Conservation (phyloP, 2,329 filamentous ascomycete species). For the Cylindrodendrum hubeiense region DNA sequence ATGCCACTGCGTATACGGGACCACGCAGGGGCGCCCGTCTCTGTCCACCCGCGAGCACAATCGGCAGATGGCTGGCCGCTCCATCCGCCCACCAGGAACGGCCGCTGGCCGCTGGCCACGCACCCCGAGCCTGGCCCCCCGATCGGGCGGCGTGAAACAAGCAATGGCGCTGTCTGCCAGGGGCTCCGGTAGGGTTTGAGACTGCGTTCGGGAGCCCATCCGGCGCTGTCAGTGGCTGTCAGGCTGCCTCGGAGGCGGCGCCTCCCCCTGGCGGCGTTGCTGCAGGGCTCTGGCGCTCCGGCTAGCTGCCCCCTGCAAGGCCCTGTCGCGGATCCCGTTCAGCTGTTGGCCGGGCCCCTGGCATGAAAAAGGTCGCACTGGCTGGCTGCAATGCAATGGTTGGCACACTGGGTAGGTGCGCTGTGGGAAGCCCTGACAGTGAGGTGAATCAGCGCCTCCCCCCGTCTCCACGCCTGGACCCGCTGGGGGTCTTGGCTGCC, state of each 20-base stretch:
- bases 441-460: slow-evolving; percentile 30
- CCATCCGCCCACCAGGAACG: slow-evolving; percentile 12
- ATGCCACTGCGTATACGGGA: neutral
- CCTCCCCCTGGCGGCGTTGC: slow-evolving; percentile 41
- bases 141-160: slow-evolving; percentile 43
- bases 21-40: neutral
- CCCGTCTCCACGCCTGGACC: slow-evolving; percentile 40
- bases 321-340: slow-evolving; percentile 42
- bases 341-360: slow-evolving; percentile 36
- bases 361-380: slow-evolving; percentile 15
- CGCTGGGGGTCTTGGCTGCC: slow-evolving; percentile 26
- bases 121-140: slow-evolving; percentile 25
- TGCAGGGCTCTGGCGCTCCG: slow-evolving; percentile 20
- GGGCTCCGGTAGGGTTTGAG: slow-evolving; percentile 4
- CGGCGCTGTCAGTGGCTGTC: slow-evolving; percentile 36
- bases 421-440: slow-evolving; percentile 20
- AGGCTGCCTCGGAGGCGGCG: slow-evolving; percentile 38
- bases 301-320: slow-evolving; percentile 22
- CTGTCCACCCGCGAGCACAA: slow-evolving; percentile 18
- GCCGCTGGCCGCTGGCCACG: slow-evolving; percentile 3
- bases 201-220: slow-evolving; percentile 3
- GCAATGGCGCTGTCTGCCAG: neutral
- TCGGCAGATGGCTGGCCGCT: slow-evolving; percentile 22
- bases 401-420: slow-evolving; percentile 15
- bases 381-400: slow-evolving; percentile 5